Conservation (phyloP, 108 stramenopile genomes). For the Skeletonema marinoi region DNA sequence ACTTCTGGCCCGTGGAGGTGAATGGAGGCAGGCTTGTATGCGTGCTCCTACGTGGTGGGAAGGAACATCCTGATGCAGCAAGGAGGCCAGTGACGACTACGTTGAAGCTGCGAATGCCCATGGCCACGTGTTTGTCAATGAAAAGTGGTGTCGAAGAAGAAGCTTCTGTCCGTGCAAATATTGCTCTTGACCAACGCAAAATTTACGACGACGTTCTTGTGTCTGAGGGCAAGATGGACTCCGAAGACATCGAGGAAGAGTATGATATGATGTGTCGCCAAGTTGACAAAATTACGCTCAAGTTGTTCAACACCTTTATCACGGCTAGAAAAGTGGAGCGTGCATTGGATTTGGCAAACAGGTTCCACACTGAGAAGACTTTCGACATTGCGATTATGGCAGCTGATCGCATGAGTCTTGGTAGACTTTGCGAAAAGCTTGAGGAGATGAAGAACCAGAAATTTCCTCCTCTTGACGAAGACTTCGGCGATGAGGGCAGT, state of each 20-base stretch:
- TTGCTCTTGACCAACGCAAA: slow-evolving; percentile 73
- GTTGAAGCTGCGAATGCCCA: slow-evolving; percentile 71
- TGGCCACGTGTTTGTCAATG: slow-evolving; percentile 48
- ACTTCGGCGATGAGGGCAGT: slow-evolving; percentile 32
- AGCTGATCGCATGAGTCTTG: slow-evolving; percentile 59
- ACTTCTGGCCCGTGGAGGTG: slow-evolving; percentile 79
- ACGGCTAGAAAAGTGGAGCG: slow-evolving; percentile 73
- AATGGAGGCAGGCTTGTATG: slow-evolving; percentile 79
- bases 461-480: slow-evolving; percentile 52
- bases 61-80: slow-evolving; percentile 74
- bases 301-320: slow-evolving; percentile 63
- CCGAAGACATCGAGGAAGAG: slow-evolving; percentile 66
- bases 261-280: slow-evolving; percentile 60
- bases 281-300: slow-evolving; percentile 82
- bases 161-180: slow-evolving; percentile 66
- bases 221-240: slow-evolving; percentile 33
- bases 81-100: slow-evolving; percentile 78
- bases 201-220: slow-evolving; percentile 49
- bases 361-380: slow-evolving; percentile 72
- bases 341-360: slow-evolving; percentile 66
- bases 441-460: slow-evolving; percentile 55
- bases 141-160: slow-evolving; percentile 69
- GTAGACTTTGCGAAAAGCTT: slow-evolving; percentile 64
- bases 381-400: slow-evolving; percentile 74
- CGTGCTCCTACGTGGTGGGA: slow-evolving; percentile 82